These are phyloP conservation scores for Mycoemilia scoparia DNA, from an alignment of 192 early-diverging fungal genomes.

Conservation along the genomic window DNA sequence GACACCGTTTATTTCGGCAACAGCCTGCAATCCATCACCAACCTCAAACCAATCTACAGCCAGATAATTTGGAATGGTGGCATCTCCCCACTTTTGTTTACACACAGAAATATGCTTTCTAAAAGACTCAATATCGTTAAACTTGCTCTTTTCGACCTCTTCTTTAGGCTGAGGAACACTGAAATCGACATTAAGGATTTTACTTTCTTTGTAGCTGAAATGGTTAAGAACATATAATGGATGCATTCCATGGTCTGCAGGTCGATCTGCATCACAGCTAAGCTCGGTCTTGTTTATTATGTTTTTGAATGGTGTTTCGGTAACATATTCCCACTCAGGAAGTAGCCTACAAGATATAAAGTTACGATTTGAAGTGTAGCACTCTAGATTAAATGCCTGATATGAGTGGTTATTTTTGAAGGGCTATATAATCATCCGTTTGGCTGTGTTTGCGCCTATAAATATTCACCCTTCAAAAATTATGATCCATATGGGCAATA, in stretches of 20 bases:
- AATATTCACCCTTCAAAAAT: too few relatives aligned
- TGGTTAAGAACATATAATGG: conserved; percentile 26
- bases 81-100: conserved; percentile 6
- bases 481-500: too few relatives aligned
- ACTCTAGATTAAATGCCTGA: too few relatives aligned
- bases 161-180: conserved; percentile 7
- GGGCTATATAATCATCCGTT: too few relatives aligned
- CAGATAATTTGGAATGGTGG: conserved; percentile 15
- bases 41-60: conserved; percentile 26
- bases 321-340: conserved; percentile 23
- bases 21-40: too few relatives aligned
- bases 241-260: conserved; percentile 9
- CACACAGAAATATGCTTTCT: conserved; percentile 11
- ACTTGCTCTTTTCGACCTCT: conserved; percentile 9
- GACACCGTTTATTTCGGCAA: too few relatives aligned
- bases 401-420: too few relatives aligned
- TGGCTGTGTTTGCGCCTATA: too few relatives aligned
- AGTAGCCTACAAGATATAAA: too few relatives aligned
- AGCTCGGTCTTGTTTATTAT: conserved; percentile 13
- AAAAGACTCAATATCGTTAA: conserved; percentile 13
- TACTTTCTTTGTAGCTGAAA: conserved; percentile 19
- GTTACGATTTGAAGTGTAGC: too few relatives aligned
- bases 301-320: conserved; percentile 21
- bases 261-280: conserved; percentile 21
- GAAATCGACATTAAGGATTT: conserved; percentile 9